Evolutionary conservation across 192 early-diverging fungal species (phyloP), one percentile per base, ranked within the genome.

Genomic region (Radiomyces spectabilis): DNA sequence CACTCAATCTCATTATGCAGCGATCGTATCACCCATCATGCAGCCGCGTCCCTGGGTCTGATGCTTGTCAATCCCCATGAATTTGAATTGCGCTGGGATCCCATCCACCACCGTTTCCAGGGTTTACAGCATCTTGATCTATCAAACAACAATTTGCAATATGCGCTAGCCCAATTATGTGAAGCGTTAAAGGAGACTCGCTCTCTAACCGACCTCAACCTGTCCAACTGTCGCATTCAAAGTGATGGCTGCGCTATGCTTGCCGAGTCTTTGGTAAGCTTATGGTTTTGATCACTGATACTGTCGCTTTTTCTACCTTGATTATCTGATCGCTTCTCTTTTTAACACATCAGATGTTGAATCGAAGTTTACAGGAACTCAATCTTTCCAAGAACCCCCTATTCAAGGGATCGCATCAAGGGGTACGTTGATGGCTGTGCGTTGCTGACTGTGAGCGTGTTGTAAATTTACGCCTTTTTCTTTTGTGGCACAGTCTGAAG

Each of bases 251-350:
- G 73, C n/a, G 27, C 21, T 8, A 27, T 63, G 15, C 29, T 81
- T 32, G 71, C 74, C 4, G 75, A 77, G 22, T 58, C 66, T 30
- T 53, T 81, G 47, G 78, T 80, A 73, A 33, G 61, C 44, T 15
- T 19, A 22, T 5, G 15, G 34, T 15, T 0, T 42, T 25, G 13
- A 2, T 8, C 13, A 35, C 13, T 8, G 5, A 8, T 35, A 35
- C 5, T 5, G 33, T 35, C 13, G 5, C 13, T 8, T 35, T 35
- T 35, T 35, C 13, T 35, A 35, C 10, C 16, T 19, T 4, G 31
- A 25, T 2, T 38, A 40, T 21, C 12, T 12, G 24, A 18, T 18
- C 29, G n/a, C 5, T 1, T 34, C 9, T 47, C 2, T 33, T 25
- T 33, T 24, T 51, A 35, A 13, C 9, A 15, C 22, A 19, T 35